Evolutionary conservation across 2,329 filamentous ascomycete genomes (phyloP).

Genomic region (Aspergillus brasiliensis): DNA sequence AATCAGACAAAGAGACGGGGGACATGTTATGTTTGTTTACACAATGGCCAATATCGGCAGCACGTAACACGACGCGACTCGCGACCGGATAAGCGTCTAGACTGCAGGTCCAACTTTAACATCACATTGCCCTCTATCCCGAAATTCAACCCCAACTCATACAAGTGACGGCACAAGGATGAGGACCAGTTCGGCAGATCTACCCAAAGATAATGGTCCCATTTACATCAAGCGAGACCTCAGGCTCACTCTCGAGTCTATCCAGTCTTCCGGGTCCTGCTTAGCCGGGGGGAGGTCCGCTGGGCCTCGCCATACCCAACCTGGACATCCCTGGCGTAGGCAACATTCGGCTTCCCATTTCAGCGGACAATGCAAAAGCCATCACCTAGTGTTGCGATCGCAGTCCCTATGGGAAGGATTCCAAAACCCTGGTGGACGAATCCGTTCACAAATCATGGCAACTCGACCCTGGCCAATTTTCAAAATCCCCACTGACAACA

Average conservation of each 20-base stretch:
- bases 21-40: no score
- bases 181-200: no score
- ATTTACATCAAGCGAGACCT: neutral
- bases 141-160: neutral
- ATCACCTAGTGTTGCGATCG: constrained; percentile 2
- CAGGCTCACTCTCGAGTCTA: neutral
- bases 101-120: neutral
- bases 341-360: constrained; percentile 8
- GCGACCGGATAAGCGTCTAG: neutral
- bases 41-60: no score
- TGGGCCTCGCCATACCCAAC: constrained; percentile 1
- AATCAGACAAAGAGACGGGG: no score
- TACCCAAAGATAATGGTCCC: neutral
- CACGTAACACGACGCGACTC: neutral
- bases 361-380: neutral
- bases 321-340: constrained; percentile 8
- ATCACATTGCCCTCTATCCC: neutral
- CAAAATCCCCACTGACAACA: constrained; percentile 7
- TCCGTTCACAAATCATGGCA: constrained; percentile 16
- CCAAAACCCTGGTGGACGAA: constrained; percentile 12
- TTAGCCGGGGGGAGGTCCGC: neutral
- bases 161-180: no score
- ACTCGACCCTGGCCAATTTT: constrained; percentile 10
- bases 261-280: neutral
- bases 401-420: no score